Conservation (phyloP, 306 rosid species). For the Acmispon strigosus region DNA sequence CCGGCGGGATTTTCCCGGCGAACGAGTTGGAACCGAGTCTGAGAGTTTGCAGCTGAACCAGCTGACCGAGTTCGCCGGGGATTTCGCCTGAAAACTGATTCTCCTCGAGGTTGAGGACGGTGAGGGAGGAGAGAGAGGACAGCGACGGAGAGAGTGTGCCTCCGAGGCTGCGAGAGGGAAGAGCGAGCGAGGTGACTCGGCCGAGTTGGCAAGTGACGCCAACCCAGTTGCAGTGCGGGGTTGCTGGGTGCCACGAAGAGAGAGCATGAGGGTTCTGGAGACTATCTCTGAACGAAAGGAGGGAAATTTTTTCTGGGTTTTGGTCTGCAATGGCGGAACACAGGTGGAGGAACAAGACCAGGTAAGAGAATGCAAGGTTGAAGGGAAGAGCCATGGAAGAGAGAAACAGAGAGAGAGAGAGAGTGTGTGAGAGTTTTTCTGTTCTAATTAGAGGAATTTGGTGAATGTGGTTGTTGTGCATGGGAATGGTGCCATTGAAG, state of each 20-base stretch:
- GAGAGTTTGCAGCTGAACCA: conserved; percentile 41
- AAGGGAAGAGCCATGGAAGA: conserved; percentile 20
- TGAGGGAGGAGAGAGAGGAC: conserved; percentile 41
- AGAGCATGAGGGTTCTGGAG: conserved; percentile 47
- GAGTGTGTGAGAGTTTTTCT: background rate
- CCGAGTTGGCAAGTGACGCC: conserved; percentile 69
- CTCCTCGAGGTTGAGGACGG: conserved; percentile 56
- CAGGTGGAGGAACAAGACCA: conserved; percentile 19
- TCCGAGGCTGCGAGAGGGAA: conserved; percentile 39
- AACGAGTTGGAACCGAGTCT: conserved; percentile 52
- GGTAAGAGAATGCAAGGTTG: conserved; percentile 16
- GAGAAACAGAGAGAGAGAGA: too few relatives aligned
- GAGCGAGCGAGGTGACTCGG: conserved; percentile 59
- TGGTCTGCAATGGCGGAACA: conserved; percentile 18
- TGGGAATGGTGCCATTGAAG: conserved; percentile 18
- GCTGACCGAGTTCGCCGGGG: conserved; percentile 36
- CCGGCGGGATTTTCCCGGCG: conserved; percentile 53
- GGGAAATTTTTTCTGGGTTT: conserved; percentile 37
- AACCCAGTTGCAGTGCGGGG: conserved; percentile 65
- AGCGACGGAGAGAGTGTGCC: conserved; percentile 47
- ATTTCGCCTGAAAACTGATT: conserved; percentile 56
- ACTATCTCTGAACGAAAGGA: conserved; percentile 55
- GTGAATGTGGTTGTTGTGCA: background rate
- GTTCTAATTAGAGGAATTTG: background rate
- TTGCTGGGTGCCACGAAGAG: conserved; percentile 47